phyloP scores from a whole-genome alignment of 148 eudicot species.

The Rhododendron kiyosumense region DNA sequence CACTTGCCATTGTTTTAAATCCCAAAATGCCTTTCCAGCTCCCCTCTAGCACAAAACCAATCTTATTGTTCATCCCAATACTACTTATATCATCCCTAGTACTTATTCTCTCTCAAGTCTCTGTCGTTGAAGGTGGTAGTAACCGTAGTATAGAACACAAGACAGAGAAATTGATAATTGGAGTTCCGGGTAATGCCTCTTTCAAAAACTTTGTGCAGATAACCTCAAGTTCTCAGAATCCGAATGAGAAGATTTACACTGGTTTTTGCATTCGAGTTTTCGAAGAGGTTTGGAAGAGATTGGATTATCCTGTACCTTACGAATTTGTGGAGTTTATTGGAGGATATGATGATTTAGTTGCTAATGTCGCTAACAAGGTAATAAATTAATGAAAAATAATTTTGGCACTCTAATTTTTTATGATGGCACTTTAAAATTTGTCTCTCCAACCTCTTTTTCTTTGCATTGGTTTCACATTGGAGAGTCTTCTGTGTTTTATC shows the following conservation, averaged over 20 bases:
- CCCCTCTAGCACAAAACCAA: neutral
- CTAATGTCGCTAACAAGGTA: slow-evolving; percentile 15
- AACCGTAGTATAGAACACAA: neutral
- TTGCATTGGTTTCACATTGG: no score
- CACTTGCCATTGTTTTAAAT: neutral
- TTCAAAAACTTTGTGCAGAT: neutral
- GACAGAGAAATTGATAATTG: neutral
- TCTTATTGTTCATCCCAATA: neutral
- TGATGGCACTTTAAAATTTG: no score
- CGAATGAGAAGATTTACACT: neutral
- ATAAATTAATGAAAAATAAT: no score
- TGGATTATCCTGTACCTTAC: neutral
- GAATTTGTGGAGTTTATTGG: neutral
- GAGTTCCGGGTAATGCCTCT: neutral
- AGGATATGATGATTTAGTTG: slow-evolving; percentile 6
- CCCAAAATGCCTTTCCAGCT: neutral
- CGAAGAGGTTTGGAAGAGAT: neutral
- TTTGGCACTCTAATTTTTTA: no score
- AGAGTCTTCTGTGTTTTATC: no score
- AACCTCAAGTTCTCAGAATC: no score
- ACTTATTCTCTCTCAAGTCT: neutral
- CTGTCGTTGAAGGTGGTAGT: neutral
- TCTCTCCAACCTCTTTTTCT: neutral
- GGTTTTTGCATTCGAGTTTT: slow-evolving; percentile 14
- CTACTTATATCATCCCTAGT: neutral